Base-by-base conservation (phyloP, 2,329 filamentous ascomycete species). In the Scorias spongiosa region DNA sequence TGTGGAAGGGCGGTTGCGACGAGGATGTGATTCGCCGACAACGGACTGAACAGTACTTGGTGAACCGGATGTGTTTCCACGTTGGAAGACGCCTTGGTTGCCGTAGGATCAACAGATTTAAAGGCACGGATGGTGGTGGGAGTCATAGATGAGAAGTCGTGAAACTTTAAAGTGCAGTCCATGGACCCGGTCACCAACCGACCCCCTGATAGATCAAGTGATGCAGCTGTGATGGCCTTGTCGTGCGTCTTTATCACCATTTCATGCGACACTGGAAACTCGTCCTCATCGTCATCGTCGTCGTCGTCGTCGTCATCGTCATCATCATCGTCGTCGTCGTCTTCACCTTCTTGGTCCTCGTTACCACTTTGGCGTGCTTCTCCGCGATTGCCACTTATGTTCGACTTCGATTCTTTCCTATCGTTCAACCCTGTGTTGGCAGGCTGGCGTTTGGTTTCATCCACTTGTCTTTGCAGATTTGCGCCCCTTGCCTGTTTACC, bases 101-200 rank as follows among this genome's bases (percentile, higher is more conserved):
- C 76, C 54, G 81, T 88, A 0, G 91, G 89, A 58, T 98, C 89
- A 40, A 96, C 72, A 8, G 81, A 88, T 57, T 86, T 87, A 72
- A 98, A 98, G 1, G 91, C 86, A 54, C 89, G 83, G 42, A 98
- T 74, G 0, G 91, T 96, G 5, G 87, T 91, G 1, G 88, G 86
- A 1, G 89, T 95, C 81, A 98, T 93, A 40, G 88, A 84, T 2
- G 88, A 79, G 61, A 98, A 93, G 60, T 98, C 89, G 66, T 95
- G 87, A 14, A 98, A 71, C 59, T 95, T 96, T 55, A 96, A 68
- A 1, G 78, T 84, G 62, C 87, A 93, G 63, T 98, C 91, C 48
- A 81, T 83, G 5, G 88, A 95, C 17, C 84, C 88, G n/a, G 86
- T 91, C 40, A 89, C 78, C 58, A 98, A 69, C 54, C 91, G 77